Percentiles rank a stretch among this genome's conserved stretches.
phyloP scores from a whole-genome alignment of 176 grass and related monocot genomes.

The Carex parvula region DNA sequence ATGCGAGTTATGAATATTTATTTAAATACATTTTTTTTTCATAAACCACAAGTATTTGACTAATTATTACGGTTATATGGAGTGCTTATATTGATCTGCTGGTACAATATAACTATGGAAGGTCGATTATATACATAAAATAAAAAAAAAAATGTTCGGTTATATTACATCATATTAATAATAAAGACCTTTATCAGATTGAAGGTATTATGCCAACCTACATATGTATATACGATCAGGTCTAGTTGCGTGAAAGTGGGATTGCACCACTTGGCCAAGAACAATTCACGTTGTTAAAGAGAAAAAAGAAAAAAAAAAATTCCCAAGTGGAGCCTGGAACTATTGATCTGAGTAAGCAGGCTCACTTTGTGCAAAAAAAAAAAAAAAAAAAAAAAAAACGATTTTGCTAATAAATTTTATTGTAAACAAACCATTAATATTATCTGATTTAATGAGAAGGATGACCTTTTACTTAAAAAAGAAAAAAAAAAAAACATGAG shows the following conservation, averaged over 20 bases:
- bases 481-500: neutral
- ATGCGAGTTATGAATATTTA: neutral
- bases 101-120: neutral
- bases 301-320: neutral
- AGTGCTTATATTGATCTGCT: neutral
- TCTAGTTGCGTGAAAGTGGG: constrained; percentile 12
- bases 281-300: neutral
- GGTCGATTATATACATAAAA: neutral
- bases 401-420: neutral
- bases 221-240: neutral
- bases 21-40: neutral
- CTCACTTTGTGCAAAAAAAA: neutral
- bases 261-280: constrained; percentile 13
- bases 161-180: constrained; percentile 14
- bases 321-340: neutral
- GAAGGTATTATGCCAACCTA: neutral
- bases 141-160: neutral
- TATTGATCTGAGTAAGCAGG: neutral
- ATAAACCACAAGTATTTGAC: neutral
- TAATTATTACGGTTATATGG: neutral
- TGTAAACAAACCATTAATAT: neutral
- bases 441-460: neutral
- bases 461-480: neutral
- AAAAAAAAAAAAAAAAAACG: too few relatives aligned
- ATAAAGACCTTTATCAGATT: neutral